phyloP scores from a whole-genome alignment of 1,284 basidiomycete species.

The Wallemia mellicola region DNA sequence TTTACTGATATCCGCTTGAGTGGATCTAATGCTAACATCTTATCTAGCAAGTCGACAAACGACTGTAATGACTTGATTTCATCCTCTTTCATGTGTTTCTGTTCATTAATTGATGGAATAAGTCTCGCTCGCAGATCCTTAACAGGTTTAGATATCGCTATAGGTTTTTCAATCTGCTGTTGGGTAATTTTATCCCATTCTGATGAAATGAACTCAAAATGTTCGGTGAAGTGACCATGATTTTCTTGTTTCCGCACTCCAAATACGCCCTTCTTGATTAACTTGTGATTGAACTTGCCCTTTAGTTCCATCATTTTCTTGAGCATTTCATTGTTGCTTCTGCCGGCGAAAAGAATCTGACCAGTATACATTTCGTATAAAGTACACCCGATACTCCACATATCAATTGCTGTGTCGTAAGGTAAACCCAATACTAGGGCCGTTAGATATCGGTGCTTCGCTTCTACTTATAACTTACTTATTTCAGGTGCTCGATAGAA shows the following conservation, averaged over 20 bases:
- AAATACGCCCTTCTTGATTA: constrained; percentile 81
- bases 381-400: constrained; percentile 95
- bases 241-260: constrained; percentile 83
- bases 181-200: constrained; percentile 60
- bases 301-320: constrained; percentile 88
- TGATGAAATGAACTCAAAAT: constrained; percentile 23
- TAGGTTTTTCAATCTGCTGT: too few relatives aligned
- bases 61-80: constrained; percentile 52
- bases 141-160: too few relatives aligned
- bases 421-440: constrained; percentile 61
- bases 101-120: constrained; percentile 39
- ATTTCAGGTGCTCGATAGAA: constrained; percentile 99
- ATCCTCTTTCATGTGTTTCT: constrained; percentile 46
- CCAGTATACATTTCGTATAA: constrained; percentile 94
- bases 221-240: constrained; percentile 31
- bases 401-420: constrained; percentile 75
- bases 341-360: constrained; percentile 88
- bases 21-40: constrained; percentile 72
- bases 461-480: constrained; percentile 28
- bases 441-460: background rate
- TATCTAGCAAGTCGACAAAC: constrained; percentile 76
- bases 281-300: constrained; percentile 70
- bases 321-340: constrained; percentile 94
- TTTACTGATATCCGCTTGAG: constrained; percentile 52
- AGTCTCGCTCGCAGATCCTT: constrained; percentile 53